These are phyloP conservation scores for Vicia faba DNA, from an alignment of 306 rosid genomes.

Conservation along the genomic window DNA sequence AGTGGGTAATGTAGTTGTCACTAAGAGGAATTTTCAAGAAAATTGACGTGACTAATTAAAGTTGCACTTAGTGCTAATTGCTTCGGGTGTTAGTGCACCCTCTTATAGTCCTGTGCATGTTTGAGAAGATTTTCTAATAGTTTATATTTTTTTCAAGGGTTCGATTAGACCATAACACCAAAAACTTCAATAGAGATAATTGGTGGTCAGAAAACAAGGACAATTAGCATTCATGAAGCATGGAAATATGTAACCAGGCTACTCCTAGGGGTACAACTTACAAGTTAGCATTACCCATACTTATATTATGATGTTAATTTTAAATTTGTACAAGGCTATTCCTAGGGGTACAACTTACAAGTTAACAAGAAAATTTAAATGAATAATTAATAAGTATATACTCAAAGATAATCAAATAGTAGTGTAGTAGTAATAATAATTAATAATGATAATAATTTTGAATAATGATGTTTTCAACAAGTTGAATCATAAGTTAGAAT, in stretches of 20 bases:
- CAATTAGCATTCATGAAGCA: conserved; percentile 1
- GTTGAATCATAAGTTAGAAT: conserved; percentile 19
- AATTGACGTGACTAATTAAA: conserved; percentile 5
- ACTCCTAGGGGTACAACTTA: not conserved
- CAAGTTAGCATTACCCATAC: not conserved
- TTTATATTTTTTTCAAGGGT: conserved; percentile 5
- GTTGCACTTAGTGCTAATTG: conserved; percentile 3
- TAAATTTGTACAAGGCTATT: no score
- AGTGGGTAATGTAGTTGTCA: conserved; percentile 54
- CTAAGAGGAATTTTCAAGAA: conserved; percentile 15
- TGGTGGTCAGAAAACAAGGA: conserved; percentile 2
- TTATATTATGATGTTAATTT: not conserved
- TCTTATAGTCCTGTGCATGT: conserved; percentile 28
- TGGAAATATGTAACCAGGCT: conserved; percentile 6
- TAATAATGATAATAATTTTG: no score
- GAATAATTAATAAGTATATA: no score
- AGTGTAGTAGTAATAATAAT: no score
- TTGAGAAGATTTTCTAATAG: conserved; percentile 1
- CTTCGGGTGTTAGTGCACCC: conserved; percentile 24
- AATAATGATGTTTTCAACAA: conserved; percentile 5
- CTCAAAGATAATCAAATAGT: no score
- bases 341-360: no score
- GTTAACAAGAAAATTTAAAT: no score
- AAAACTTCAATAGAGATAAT: conserved; percentile 34
- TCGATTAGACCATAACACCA: conserved; percentile 20